phyloP scores from a whole-genome alignment of 306 rosid species.

The Amphicarpaea edgeworthii region DNA sequence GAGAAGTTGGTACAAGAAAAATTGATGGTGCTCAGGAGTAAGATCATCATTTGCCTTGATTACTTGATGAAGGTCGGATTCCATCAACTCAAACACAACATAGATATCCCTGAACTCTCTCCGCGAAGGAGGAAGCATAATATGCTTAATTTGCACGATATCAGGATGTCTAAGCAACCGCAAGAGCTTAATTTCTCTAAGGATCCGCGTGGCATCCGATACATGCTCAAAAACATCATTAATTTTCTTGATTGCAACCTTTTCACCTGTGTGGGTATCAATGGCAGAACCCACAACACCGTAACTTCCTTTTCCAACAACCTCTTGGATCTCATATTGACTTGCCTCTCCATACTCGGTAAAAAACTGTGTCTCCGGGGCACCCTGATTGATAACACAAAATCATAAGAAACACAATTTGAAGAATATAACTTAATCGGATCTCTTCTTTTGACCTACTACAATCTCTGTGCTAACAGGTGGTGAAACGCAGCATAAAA shows the following conservation, averaged over 20 bases:
- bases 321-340: slow-evolving; percentile 50
- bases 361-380: slow-evolving; percentile 82
- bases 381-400: slow-evolving; percentile 58
- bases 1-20: slow-evolving; percentile 96
- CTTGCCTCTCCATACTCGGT: slow-evolving; percentile 92
- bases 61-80: slow-evolving; percentile 65
- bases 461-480: slow-evolving; percentile 2
- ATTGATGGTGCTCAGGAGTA: slow-evolving; percentile 60
- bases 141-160: slow-evolving; percentile 57
- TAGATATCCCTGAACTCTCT: slow-evolving; percentile 59
- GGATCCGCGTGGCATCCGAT: slow-evolving; percentile 58
- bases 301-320: slow-evolving; percentile 62
- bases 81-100: slow-evolving; percentile 64
- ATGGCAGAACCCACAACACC: slow-evolving; percentile 57
- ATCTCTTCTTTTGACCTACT: neutral
- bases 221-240: slow-evolving; percentile 59
- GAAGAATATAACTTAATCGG: neutral
- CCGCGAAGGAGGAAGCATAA: slow-evolving; percentile 61
- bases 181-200: slow-evolving; percentile 57
- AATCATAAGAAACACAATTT: slow-evolving; percentile 27
- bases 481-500: neutral
- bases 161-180: slow-evolving; percentile 57
- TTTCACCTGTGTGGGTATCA: slow-evolving; percentile 46
- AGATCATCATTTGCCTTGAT: slow-evolving; percentile 59
- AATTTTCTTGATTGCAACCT: slow-evolving; percentile 61